A percentile compares a stretch with the other conserved stretches of the same genome.
Evolutionary conservation across 1,284 basidiomycete species (phyloP).

Genomic region (Butyriboletus appendiculatus): DNA sequence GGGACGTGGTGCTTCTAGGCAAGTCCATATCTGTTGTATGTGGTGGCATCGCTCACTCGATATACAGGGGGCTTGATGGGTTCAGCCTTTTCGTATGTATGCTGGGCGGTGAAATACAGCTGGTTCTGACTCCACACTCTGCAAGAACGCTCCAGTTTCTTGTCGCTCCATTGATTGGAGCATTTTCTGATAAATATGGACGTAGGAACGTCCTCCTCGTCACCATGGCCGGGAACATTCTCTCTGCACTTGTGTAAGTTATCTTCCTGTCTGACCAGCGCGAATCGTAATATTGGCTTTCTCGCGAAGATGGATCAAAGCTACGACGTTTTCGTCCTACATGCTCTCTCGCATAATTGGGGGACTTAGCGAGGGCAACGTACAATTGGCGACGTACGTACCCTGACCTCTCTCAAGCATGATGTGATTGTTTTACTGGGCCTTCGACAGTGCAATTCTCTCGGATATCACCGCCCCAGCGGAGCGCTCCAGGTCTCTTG

Average conservation of each 20-base stretch:
- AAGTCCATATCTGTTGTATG: slow-evolving; percentile 17
- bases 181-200: slow-evolving; percentile 83
- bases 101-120: background rate
- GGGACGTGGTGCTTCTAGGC: slow-evolving; percentile 85
- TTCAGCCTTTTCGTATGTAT: slow-evolving; percentile 81
- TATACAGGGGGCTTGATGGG: slow-evolving; percentile 80
- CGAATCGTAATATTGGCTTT: background rate
- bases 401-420: background rate
- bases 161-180: slow-evolving; percentile 82
- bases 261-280: background rate
- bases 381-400: slow-evolving; percentile 76
- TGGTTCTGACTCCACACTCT: slow-evolving; percentile 5
- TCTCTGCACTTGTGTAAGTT: slow-evolving; percentile 78
- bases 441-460: slow-evolving; percentile 70
- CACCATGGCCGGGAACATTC: slow-evolving; percentile 90
- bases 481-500: slow-evolving; percentile 81
- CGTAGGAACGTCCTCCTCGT: slow-evolving; percentile 77
- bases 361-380: slow-evolving; percentile 87
- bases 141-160: slow-evolving; percentile 82
- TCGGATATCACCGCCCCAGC: slow-evolving; percentile 82
- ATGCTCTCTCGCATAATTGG: slow-evolving; percentile 88
- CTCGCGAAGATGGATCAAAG: slow-evolving; percentile 74
- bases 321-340: slow-evolving; percentile 85
- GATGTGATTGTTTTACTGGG: background rate
- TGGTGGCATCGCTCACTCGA: slow-evolving; percentile 12